Conservation (phyloP, 179 eudicot genomes). For the Spinacia oleracea region DNA sequence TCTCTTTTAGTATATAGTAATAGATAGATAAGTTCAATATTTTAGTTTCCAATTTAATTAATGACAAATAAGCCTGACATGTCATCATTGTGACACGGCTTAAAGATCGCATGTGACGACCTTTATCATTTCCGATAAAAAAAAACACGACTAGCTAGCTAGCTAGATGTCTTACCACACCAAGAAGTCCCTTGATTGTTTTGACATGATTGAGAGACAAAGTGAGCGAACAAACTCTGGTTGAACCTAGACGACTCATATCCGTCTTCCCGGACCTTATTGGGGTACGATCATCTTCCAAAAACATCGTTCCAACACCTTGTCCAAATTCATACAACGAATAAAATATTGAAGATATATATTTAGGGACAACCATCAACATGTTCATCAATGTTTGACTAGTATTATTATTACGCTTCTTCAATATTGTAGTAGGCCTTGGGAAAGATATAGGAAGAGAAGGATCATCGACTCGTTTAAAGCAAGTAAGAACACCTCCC, state of each 20-base stretch:
- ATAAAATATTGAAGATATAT: not conserved
- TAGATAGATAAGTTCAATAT: too few species aligned
- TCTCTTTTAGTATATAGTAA: too few species aligned
- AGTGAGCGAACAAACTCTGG: not conserved
- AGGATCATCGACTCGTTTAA: conserved; percentile 6
- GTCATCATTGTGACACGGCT: too few species aligned
- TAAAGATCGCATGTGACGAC: too few species aligned
- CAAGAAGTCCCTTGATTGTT: conserved; percentile 9
- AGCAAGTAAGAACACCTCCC: not conserved
- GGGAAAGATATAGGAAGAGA: not conserved
- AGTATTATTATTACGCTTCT: too few species aligned
- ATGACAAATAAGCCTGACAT: too few species aligned
- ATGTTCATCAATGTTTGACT: not conserved
- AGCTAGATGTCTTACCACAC: conserved; percentile 5
- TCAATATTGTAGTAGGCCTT: too few species aligned
- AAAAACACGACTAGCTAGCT: too few species aligned
- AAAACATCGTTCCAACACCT: too few species aligned
- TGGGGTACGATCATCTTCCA: conserved; percentile 1
- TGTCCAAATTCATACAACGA: conserved; percentile 2
- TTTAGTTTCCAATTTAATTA: too few species aligned
- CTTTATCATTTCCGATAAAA: too few species aligned
- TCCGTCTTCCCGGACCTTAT: conserved; percentile 10
- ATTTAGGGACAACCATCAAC: not conserved
- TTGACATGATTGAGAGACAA: not conserved
- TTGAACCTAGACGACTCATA: not conserved